Conservation (phyloP, 768 basidiomycete species). For the Melanogaster broomeanus region DNA sequence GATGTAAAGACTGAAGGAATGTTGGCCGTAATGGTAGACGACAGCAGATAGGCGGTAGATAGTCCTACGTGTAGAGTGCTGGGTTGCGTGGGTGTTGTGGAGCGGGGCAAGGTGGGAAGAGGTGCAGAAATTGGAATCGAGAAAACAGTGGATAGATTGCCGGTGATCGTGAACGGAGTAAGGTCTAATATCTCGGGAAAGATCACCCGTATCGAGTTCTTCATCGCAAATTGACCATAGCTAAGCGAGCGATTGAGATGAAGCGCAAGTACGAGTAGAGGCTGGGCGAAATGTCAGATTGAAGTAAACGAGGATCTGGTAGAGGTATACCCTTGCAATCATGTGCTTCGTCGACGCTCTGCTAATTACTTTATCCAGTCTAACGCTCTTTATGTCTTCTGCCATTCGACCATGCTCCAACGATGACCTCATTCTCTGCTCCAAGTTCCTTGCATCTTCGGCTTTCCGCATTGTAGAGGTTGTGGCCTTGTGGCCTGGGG, state of each 20-base stretch:
- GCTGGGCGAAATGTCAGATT: slow-evolving; percentile 44
- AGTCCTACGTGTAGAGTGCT: slow-evolving; percentile 53
- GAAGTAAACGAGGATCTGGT: neutral
- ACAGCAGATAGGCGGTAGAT: slow-evolving; percentile 84
- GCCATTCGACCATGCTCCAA: slow-evolving; percentile 78
- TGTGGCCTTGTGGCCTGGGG: slow-evolving; percentile 55
- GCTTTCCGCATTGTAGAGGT: slow-evolving; percentile 74
- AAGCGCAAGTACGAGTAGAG: slow-evolving; percentile 82
- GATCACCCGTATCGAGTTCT: slow-evolving; percentile 78
- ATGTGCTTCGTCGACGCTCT: slow-evolving; percentile 87
- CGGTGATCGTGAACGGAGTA: slow-evolving; percentile 84
- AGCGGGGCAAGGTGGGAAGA: slow-evolving; percentile 46
- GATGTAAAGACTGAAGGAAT: slow-evolving; percentile 94
- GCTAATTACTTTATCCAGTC: slow-evolving; percentile 75
- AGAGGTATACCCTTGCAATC: slow-evolving; percentile 69
- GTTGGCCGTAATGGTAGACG: slow-evolving; percentile 92
- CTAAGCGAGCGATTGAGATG: slow-evolving; percentile 93
- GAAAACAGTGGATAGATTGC: slow-evolving; percentile 72
- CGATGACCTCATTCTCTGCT: slow-evolving; percentile 57
- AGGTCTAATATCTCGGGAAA: slow-evolving; percentile 92
- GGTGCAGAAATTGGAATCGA: slow-evolving; percentile 71
- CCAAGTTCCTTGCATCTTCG: slow-evolving; percentile 69
- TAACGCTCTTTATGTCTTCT: slow-evolving; percentile 79
- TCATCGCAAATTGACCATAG: slow-evolving; percentile 71
- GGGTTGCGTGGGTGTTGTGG: slow-evolving; percentile 58